phyloP scores from a whole-genome alignment of 108 stramenopile genomes.

The Fragilaria crotonensis region DNA sequence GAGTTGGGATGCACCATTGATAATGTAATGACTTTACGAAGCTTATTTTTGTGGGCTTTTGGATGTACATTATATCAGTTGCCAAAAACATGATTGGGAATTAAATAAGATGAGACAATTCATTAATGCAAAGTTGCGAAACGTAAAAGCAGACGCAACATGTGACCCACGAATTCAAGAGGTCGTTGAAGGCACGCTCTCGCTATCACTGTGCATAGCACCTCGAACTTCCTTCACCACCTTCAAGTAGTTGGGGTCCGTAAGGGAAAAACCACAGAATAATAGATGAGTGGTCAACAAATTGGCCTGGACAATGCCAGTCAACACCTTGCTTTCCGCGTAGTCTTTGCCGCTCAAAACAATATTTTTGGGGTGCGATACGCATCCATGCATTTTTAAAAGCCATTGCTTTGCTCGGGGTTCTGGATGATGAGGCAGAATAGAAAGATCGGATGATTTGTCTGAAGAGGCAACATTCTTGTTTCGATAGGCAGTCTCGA shows the following conservation, averaged over 20 bases:
- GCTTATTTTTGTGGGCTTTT: too few relatives aligned
- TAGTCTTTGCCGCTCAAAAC: conserved; percentile 16
- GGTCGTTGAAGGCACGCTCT: too few relatives aligned
- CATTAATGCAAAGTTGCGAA: too few relatives aligned
- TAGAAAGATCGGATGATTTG: background rate
- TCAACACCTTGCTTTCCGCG: background rate
- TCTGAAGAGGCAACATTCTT: conserved; percentile 3
- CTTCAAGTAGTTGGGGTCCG: conserved; percentile 18
- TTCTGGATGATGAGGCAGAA: conserved; percentile 16
- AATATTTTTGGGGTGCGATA: conserved; percentile 10
- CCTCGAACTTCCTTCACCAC: conserved; percentile 15
- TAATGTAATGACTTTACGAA: too few relatives aligned
- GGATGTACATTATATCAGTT: too few relatives aligned
- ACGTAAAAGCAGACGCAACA: too few relatives aligned
- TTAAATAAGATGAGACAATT: too few relatives aligned
- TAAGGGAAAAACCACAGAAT: conserved; percentile 17
- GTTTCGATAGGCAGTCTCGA: conserved; percentile 9
- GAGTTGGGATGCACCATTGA: too few relatives aligned
- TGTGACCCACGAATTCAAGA: too few relatives aligned
- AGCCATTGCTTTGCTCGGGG: conserved; percentile 15
- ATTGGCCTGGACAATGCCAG: conserved; percentile 18
- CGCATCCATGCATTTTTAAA: conserved; percentile 32
- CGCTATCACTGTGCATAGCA: too few relatives aligned
- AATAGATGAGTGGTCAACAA: conserved; percentile 23
- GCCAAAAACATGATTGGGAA: too few relatives aligned